These are phyloP conservation scores for Echeveria elegans DNA, from an alignment of 164 flowering plant species.

Conservation along the genomic window DNA sequence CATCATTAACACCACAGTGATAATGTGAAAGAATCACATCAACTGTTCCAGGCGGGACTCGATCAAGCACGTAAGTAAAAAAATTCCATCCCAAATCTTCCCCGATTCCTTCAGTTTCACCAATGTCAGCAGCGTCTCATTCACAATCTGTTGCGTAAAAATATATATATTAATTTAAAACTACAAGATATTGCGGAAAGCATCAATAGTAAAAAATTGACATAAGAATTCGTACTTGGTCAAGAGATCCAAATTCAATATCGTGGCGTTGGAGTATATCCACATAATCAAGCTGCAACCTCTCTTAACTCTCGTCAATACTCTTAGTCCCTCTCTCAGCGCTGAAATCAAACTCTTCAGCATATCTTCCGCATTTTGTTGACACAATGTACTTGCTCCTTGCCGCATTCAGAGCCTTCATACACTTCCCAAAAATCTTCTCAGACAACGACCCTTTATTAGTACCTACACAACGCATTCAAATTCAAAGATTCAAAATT, in stretches of 20 bases:
- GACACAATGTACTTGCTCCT: slow-evolving; percentile 71
- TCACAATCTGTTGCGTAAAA: slow-evolving; percentile 87
- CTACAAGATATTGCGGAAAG: no score
- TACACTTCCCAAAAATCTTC: slow-evolving; percentile 65
- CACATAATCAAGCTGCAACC: slow-evolving; percentile 87
- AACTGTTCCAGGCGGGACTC: slow-evolving; percentile 81
- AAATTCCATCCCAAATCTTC: slow-evolving; percentile 54
- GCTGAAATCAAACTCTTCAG: slow-evolving; percentile 88
- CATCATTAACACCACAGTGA: slow-evolving; percentile 79
- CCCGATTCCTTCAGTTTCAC: slow-evolving; percentile 75
- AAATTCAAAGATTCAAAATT: neutral
- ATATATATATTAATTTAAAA: no score
- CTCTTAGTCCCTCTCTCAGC: slow-evolving; percentile 85
- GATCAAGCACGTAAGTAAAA: slow-evolving; percentile 75
- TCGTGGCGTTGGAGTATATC: slow-evolving; percentile 96
- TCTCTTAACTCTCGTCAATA: slow-evolving; percentile 85
- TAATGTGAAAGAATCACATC: slow-evolving; percentile 90
- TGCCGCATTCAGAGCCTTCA: slow-evolving; percentile 56
- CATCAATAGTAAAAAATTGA: no score
- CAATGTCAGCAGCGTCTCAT: slow-evolving; percentile 89
- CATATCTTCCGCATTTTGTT: slow-evolving; percentile 83
- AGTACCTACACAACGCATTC: slow-evolving; percentile 37
- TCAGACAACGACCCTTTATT: slow-evolving; percentile 92
- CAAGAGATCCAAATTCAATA: no score
- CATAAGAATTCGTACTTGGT: no score